Evolutionary conservation across 2,329 filamentous ascomycete genomes (phyloP).

Genomic region (Rachicladosporium sp.): DNA sequence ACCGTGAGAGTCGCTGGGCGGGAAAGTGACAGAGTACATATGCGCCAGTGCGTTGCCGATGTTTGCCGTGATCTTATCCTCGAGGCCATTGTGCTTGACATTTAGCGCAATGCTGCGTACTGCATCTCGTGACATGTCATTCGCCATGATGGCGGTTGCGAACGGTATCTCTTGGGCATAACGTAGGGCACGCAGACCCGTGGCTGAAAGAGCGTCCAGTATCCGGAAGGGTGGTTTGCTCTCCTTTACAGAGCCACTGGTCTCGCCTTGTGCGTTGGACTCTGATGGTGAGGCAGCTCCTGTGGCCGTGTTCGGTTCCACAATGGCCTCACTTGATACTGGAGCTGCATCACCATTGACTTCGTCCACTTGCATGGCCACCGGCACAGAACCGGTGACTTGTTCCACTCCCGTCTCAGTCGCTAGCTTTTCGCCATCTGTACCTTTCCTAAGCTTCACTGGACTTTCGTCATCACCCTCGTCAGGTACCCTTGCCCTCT

Average conservation of each 20-base stretch:
- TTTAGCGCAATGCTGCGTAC: slow-evolving; percentile 63
- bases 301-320: neutral
- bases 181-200: slow-evolving; percentile 76
- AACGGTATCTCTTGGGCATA: slow-evolving; percentile 79
- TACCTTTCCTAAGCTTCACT: slow-evolving; percentile 5
- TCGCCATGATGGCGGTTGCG: slow-evolving; percentile 45
- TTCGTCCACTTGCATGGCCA: no score
- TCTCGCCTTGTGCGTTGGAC: neutral
- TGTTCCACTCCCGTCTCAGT: no score
- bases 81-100: slow-evolving; percentile 66
- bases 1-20: slow-evolving; percentile 20
- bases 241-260: neutral
- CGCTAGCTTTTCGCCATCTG: slow-evolving; percentile 1
- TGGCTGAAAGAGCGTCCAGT: slow-evolving; percentile 87
- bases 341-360: no score
- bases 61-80: slow-evolving; percentile 57
- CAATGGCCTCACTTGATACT: no score
- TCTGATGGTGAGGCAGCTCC: neutral
- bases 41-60: slow-evolving; percentile 76
- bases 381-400: no score
- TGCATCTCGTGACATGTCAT: slow-evolving; percentile 58
- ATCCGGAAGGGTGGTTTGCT: slow-evolving; percentile 55
- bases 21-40: slow-evolving; percentile 57
- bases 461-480: slow-evolving; percentile 1
- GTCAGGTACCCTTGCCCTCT: slow-evolving; percentile 3